Conservation (phyloP, 768 basidiomycete species). For the Hebeloma cylindrosporum region DNA sequence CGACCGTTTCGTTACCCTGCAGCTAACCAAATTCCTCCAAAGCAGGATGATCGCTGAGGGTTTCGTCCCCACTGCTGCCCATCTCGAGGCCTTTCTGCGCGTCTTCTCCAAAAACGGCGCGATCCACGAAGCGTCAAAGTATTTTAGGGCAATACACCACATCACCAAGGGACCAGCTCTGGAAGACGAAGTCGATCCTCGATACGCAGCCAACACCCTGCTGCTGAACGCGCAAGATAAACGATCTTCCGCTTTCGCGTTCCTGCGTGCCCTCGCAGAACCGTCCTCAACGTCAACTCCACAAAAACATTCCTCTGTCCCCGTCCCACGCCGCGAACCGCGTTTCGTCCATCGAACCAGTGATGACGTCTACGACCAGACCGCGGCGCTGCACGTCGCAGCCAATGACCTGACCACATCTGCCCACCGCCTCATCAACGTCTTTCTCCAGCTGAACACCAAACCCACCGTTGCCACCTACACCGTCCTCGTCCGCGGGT, state of each 20-base stretch:
- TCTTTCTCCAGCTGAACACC: conserved; percentile 36
- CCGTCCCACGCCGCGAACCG: conserved; percentile 8
- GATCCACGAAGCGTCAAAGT: conserved; percentile 41
- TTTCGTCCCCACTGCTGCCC: conserved; percentile 37
- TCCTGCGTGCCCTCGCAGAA: conserved; percentile 30
- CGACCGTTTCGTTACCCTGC: conserved; percentile 50
- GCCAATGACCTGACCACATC: conserved; percentile 38
- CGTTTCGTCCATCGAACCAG: conserved; percentile 24
- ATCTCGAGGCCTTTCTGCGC: conserved; percentile 50
- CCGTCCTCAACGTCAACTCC: neutral
- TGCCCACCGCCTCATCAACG: conserved; percentile 32
- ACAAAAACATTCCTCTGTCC: conserved; percentile 2
- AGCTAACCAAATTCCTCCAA: conserved; percentile 49
- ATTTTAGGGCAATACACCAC: conserved; percentile 38
- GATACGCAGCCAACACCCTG: conserved; percentile 41
- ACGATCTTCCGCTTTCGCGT: conserved; percentile 45
- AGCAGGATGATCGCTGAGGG: conserved; percentile 41
- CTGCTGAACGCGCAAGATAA: conserved; percentile 43
- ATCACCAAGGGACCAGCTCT: conserved; percentile 4
- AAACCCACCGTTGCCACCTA: conserved; percentile 48
- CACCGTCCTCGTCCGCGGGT: conserved; percentile 53
- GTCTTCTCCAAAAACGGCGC: conserved; percentile 46
- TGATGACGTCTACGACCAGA: conserved; percentile 47
- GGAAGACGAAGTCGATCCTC: conserved; percentile 15
- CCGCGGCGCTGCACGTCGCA: conserved; percentile 44